A percentile compares a stretch with the other conserved stretches of the same genome.
Evolutionary conservation across 176 grass and related monocot genomes (phyloP).

Genomic region (Poa annua): DNA sequence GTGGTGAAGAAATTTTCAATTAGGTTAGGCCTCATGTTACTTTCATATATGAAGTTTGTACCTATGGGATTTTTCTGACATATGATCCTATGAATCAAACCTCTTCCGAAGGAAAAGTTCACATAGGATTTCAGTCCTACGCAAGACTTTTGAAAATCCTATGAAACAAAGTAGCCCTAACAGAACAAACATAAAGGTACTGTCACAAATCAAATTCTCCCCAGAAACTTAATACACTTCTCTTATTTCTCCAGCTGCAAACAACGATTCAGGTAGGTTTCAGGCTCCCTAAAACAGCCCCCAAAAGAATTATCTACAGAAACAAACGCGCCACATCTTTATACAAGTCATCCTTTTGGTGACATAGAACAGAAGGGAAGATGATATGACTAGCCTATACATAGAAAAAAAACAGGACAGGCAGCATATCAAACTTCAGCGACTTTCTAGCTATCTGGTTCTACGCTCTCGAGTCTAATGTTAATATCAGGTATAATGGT

Average conservation of each 20-base stretch:
- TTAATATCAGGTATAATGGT: conserved; percentile 9
- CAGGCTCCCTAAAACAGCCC: background rate
- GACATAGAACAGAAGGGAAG: background rate
- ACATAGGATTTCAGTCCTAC: too few species aligned
- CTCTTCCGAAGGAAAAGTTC: too few species aligned
- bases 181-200: too few species aligned
- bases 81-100: too few species aligned
- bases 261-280: background rate
- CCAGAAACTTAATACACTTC: too few species aligned
- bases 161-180: too few species aligned
- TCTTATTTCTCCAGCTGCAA: background rate
- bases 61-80: too few species aligned
- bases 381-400: conserved; percentile 41
- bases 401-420: conserved; percentile 16
- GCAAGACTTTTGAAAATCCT: too few species aligned
- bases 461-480: conserved; percentile 27
- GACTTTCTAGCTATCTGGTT: conserved; percentile 32
- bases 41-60: too few species aligned
- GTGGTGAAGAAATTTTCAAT: too few species aligned
- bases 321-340: conserved; percentile 15
- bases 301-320: conserved; percentile 26
- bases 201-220: too few species aligned
- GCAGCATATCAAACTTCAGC: conserved; percentile 28
- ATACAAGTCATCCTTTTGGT: conserved; percentile 25
- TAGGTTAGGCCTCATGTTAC: too few species aligned